A percentile compares a stretch with the other conserved stretches of the same genome.
Evolutionary conservation across 2,329 filamentous ascomycete genomes (phyloP).

Genomic region (Knufia petricola): DNA sequence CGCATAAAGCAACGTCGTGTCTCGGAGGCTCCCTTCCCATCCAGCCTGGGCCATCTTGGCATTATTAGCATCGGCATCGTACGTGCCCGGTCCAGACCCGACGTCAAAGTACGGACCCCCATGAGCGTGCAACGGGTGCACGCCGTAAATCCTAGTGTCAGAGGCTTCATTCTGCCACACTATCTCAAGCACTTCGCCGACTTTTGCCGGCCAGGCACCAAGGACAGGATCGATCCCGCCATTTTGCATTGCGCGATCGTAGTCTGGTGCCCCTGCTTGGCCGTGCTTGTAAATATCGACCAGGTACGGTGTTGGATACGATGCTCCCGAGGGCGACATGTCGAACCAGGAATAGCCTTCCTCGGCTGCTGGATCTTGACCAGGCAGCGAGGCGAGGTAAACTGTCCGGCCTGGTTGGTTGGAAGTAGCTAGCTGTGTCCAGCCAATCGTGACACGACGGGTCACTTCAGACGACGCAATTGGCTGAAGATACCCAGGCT

Average conservation of each 20-base stretch:
- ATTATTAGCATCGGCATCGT: slow-evolving; percentile 36
- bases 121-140: slow-evolving; percentile 41
- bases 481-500: slow-evolving; percentile 19
- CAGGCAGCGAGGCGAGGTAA: slow-evolving; percentile 8
- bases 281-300: slow-evolving; percentile 37
- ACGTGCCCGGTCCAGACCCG: slow-evolving; percentile 38
- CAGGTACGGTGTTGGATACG: slow-evolving; percentile 34
- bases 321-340: slow-evolving; percentile 11
- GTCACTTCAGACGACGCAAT: slow-evolving; percentile 35
- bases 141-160: slow-evolving; percentile 26
- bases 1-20: slow-evolving; percentile 48
- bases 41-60: slow-evolving; percentile 20
- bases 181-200: slow-evolving; percentile 40
- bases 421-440: slow-evolving; percentile 36
- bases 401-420: slow-evolving; percentile 6
- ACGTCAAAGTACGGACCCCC: slow-evolving; percentile 39
- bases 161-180: slow-evolving; percentile 32
- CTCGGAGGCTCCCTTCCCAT: slow-evolving; percentile 25
- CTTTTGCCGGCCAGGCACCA: slow-evolving; percentile 18
- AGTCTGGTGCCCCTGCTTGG: slow-evolving; percentile 29
- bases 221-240: slow-evolving; percentile 34
- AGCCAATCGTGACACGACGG: slow-evolving; percentile 37
- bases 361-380: slow-evolving; percentile 1
- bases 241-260: slow-evolving; percentile 31
- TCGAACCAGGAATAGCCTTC: slow-evolving; percentile 14